phyloP scores from a whole-genome alignment of 2,329 filamentous ascomycete genomes.

The Pseudogymnoascus sp. region DNA sequence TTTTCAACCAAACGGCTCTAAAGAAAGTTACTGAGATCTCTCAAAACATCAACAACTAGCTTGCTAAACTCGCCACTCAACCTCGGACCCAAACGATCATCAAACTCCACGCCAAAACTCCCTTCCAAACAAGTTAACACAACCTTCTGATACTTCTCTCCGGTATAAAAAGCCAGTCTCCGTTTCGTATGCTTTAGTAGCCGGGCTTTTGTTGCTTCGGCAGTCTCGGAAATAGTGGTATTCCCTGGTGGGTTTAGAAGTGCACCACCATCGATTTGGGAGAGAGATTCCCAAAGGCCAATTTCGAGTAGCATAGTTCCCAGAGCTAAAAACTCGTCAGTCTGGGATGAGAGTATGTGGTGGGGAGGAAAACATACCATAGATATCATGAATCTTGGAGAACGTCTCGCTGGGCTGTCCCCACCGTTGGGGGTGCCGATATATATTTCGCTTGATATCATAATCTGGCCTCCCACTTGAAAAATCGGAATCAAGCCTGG shows the following conservation, averaged over 20 bases:
- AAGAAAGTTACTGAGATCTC: not conserved
- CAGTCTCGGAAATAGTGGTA: conserved; percentile 13
- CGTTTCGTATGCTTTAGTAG: conserved; percentile 20
- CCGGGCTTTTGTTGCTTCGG: conserved; percentile 12
- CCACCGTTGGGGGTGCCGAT: conserved; percentile 42
- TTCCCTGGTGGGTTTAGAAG: conserved; percentile 25
- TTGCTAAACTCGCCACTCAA: not conserved
- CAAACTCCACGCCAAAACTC: conserved; percentile 1
- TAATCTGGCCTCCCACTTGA: not conserved
- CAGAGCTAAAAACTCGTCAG: conserved; percentile 22
- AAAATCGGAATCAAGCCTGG: conserved; percentile 10
- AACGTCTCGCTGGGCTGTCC: conserved; percentile 35
- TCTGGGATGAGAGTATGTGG: not conserved
- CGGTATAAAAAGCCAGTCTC: conserved; percentile 25
- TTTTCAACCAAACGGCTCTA: not conserved
- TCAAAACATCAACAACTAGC: not conserved
- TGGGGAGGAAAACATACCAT: conserved; percentile 29
- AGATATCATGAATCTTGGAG: conserved; percentile 48
- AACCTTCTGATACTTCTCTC: conserved; percentile 27
- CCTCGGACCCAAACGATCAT: not conserved
- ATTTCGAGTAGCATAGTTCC: conserved; percentile 47
- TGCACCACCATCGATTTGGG: not conserved
- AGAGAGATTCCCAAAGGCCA: conserved; percentile 35
- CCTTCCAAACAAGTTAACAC: conserved; percentile 28
- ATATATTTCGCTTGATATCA: conserved; percentile 34